Evolutionary conservation across 1,284 basidiomycete genomes (phyloP).

Genomic region (Malassezia cuniculi): DNA sequence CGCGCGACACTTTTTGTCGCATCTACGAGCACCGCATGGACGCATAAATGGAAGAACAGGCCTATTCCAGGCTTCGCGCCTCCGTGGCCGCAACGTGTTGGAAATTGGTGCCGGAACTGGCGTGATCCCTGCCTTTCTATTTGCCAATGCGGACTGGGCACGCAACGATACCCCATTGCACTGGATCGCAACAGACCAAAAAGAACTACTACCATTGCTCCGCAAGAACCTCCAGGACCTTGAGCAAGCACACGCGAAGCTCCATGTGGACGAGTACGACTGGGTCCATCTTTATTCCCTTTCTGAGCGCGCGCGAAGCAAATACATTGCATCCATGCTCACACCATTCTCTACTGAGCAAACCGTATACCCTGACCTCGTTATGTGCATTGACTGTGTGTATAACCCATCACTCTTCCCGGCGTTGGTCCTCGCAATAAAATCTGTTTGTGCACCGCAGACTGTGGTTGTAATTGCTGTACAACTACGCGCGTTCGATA

Average conservation of each 20-base stretch:
- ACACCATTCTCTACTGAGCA: neutral
- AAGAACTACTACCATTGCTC: slow-evolving; percentile 22
- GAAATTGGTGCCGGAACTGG: slow-evolving; percentile 41
- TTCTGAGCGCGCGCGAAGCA: neutral
- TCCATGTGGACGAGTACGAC: slow-evolving; percentile 13
- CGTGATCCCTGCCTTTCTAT: slow-evolving; percentile 22
- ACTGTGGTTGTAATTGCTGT: slow-evolving; percentile 25
- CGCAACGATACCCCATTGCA: neutral
- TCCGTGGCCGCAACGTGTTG: slow-evolving; percentile 17
- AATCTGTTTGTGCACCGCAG: slow-evolving; percentile 18
- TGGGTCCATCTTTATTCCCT: neutral
- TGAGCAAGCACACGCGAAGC: no score
- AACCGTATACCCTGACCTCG: slow-evolving; percentile 15
- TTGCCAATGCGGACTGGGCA: slow-evolving; percentile 3
- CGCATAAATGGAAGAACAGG: no score
- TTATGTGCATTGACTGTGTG: slow-evolving; percentile 33
- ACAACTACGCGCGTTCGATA: slow-evolving; percentile 30
- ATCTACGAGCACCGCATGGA: no score
- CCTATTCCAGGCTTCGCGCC: no score
- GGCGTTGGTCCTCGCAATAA: slow-evolving; percentile 26
- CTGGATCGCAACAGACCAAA: slow-evolving; percentile 37
- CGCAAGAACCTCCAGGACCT: slow-evolving; percentile 17
- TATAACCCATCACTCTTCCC: slow-evolving; percentile 34
- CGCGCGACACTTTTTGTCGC: slow-evolving; percentile 8
- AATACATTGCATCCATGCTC: neutral